Base-by-base conservation (phyloP, 2,329 filamentous ascomycete species). In the Thielaviopsis populi region DNA sequence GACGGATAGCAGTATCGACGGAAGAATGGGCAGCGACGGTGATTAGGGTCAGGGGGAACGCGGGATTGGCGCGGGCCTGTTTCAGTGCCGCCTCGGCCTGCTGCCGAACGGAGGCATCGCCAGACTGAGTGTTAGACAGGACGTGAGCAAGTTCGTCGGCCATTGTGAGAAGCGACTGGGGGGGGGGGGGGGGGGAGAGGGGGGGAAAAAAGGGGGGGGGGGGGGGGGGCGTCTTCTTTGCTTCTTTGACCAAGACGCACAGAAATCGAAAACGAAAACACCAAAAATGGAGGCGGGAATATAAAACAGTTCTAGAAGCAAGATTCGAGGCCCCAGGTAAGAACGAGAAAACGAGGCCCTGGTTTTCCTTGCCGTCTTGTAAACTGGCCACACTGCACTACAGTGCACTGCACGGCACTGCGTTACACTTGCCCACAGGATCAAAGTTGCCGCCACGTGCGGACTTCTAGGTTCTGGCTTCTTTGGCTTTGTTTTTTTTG, bases 141-240 rank as follows among this genome's bases (percentile, higher is more conserved):
- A 97, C 82, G 75, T 86, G 85, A 70, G 94, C 85, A 74, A 99
- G 84, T 79, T 95, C 86, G 77, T 95, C 87, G 82, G 96, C 91
- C 91, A 96, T 96, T 70, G 67, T 63, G 53, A 22, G n/a, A 59
- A 30, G 13, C 15, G 48, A 41, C 42, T 56, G 59, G 40, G 53
- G 22, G n/a, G 53, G 17, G 17, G 37, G n/a, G 19, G 24, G 43
- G 10, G 17, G 43, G 17, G 6, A 46, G 17, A 24, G 17, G 6
- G 30, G 8, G 10, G 46, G 6, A 54, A 24, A 42, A 19, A 42
- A 61, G 53, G 13, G 33, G 15, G 50, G 24, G 27, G 30, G 7
- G 10, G 19, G 10, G 10, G 46, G 8, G 46, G 24, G 19, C 5
- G 3, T 4, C 3, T 37, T 37, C 5, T 37, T 37, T 37, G 7